Conservation (phyloP, 768 basidiomycete species). For the Tulasnella sp. region DNA sequence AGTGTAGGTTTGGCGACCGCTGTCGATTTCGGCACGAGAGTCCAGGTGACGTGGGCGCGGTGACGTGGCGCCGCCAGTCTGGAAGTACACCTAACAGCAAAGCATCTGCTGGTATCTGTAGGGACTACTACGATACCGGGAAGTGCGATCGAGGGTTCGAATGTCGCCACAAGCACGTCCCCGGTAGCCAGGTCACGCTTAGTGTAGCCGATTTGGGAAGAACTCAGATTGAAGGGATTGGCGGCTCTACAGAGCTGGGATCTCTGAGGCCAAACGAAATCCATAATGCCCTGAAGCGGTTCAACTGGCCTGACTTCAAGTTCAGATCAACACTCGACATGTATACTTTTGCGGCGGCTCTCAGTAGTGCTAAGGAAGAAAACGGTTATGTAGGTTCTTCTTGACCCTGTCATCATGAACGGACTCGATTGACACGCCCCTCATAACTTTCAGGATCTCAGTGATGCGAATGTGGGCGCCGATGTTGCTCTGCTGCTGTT, state of each 20-base stretch:
- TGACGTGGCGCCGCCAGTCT: constrained; percentile 20
- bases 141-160: constrained; percentile 36
- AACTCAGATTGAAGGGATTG: background rate
- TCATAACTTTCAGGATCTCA: constrained; percentile 31
- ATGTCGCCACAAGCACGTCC: constrained; percentile 35
- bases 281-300: constrained; percentile 36
- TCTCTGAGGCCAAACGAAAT: constrained; percentile 36
- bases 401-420: constrained; percentile 24
- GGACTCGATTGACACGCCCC: constrained; percentile 5
- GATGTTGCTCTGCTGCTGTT: constrained; percentile 5
- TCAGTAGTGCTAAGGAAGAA: constrained; percentile 15
- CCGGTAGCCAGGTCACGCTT: background rate
- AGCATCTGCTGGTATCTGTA: constrained; percentile 33
- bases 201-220: too few species aligned
- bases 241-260: background rate
- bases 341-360: constrained; percentile 34
- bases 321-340: constrained; percentile 35
- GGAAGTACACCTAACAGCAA: constrained; percentile 14
- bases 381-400: constrained; percentile 20
- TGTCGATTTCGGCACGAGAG: constrained; percentile 33
- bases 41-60: constrained; percentile 28
- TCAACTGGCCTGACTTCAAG: constrained; percentile 33
- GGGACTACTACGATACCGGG: constrained; percentile 38
- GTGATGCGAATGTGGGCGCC: constrained; percentile 38
- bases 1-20: constrained; percentile 36